Base-by-base conservation (phyloP, 352 stramenopile genomes). In the Phytopythium boreale region DNA sequence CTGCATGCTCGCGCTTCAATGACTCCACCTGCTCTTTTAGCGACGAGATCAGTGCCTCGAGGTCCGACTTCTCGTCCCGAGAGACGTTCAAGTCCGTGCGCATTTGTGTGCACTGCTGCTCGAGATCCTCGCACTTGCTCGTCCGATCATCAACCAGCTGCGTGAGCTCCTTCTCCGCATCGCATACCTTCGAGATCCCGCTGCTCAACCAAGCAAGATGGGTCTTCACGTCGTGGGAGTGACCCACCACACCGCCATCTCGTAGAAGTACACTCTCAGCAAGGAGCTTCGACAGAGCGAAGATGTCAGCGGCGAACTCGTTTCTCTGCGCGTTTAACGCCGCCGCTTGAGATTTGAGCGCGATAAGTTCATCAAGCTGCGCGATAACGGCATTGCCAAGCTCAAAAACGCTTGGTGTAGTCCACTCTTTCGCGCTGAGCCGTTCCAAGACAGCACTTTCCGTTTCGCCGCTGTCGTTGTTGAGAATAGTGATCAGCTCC, bases 11-110 rank as follows among this genome's bases (percentile, higher is more conserved):
- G 52, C 0, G 39, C 19, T 59, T 56, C 50, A 74, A 17, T 27
- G 20, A 44, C 19, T 62, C 24, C 22, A 81, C 36, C 26, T 78
- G 64, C n/a, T 76, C 62, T 41, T 61, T 50, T 9, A 80, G 59
- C 5, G 70, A 76, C 24, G 69, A 29, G 8, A 68, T 27, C 5
- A 66, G 39, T 5, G 56, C 49, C 15, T 82, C 55, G 22, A 79
- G 59, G 36, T 72, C 62, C 4, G 41, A 44, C 6, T 66, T 65
- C 46, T 74, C 63, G 6, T 63, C 59, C 9, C 43, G 66, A 44
- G 60, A 67, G 3, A 44, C 17, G 55, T 27, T 36, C 12, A 76
- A 56, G 37, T 74, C 66, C 43, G 57, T 29, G 66, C 15, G 37
- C 57, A 47, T 27, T 67, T 50, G 31, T 6, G 20, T n/a, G 68